Percentiles rank a stretch among this genome's conserved stretches.
These are phyloP conservation scores for Saccharomyces hybrid DNA, from an alignment of 1,139 yeast species.

Conservation along the genomic window DNA sequence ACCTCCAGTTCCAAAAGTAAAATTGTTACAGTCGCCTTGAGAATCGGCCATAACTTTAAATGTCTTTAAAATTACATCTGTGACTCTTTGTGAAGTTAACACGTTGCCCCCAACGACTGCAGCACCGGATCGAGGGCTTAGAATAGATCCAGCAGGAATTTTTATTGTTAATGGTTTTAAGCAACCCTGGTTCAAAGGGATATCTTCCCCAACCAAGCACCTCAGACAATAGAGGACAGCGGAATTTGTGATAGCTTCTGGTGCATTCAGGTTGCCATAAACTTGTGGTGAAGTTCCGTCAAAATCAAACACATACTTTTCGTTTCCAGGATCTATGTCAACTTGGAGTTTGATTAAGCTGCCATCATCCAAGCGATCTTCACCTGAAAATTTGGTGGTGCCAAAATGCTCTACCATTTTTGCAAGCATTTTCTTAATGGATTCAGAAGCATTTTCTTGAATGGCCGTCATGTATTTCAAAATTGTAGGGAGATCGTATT, in stretches of 20 bases:
- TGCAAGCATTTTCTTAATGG: conserved; percentile 35
- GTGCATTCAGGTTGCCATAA: conserved; percentile 58
- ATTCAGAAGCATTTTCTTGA: conserved; percentile 38
- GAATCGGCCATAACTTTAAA: conserved; percentile 73
- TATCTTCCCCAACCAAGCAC: conserved; percentile 65
- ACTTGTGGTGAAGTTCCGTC: conserved; percentile 50
- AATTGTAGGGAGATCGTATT: conserved; percentile 35
- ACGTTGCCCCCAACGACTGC: conserved; percentile 89
- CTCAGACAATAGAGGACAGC: conserved; percentile 74
- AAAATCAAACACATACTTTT: conserved; percentile 40
- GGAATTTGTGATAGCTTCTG: conserved; percentile 69
- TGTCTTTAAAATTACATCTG: conserved; percentile 70
- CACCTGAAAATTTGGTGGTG: conserved; percentile 27
- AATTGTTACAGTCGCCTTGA: conserved; percentile 68
- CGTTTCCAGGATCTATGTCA: conserved; percentile 35
- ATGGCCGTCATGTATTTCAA: conserved; percentile 41
- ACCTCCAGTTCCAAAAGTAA: conserved; percentile 57
- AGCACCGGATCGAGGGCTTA: conserved; percentile 66
- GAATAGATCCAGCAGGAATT: conserved; percentile 62
- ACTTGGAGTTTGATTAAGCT: conserved; percentile 36
- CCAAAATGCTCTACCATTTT: conserved; percentile 27
- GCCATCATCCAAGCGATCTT: conserved; percentile 45
- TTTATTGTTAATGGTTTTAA: conserved; percentile 57
- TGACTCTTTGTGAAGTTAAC: conserved; percentile 77
- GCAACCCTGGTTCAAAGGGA: conserved; percentile 83